A percentile compares a stretch with the other conserved stretches of the same genome.
Evolutionary conservation across 331 rosid species (phyloP).

Genomic region (Cydonia oblonga): DNA sequence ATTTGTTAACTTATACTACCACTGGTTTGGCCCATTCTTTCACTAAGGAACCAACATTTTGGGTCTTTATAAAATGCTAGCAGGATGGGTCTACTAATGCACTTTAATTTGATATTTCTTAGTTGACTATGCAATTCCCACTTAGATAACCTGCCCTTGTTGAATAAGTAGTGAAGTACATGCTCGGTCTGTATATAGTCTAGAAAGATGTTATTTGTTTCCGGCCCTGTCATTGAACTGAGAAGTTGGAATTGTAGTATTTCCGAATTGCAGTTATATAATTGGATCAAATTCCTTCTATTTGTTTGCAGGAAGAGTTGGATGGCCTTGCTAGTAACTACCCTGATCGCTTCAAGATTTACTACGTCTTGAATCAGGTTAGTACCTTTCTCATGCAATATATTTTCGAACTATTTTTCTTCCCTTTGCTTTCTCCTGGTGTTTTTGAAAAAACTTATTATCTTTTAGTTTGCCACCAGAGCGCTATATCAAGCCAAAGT

Average conservation of each 20-base stretch:
- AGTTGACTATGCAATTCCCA: not conserved
- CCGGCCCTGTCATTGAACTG: not conserved
- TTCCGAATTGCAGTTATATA: not conserved
- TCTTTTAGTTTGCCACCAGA: not conserved
- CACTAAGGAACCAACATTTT: not conserved
- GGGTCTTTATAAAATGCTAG: not conserved
- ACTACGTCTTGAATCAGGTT: slow-evolving; percentile 83
- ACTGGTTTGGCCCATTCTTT: not conserved
- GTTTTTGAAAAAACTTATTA: not conserved
- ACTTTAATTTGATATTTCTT: not conserved
- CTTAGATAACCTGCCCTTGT: not conserved
- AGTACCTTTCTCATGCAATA: slow-evolving; percentile 3
- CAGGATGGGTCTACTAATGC: not conserved
- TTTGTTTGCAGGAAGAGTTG: slow-evolving; percentile 66
- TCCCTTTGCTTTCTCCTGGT: not conserved
- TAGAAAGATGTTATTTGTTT: not conserved
- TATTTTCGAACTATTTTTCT: not conserved
- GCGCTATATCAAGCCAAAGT: not conserved
- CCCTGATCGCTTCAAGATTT: slow-evolving; percentile 58
- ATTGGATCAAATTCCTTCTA: not conserved
- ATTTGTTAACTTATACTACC: not conserved
- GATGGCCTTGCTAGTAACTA: slow-evolving; percentile 59
- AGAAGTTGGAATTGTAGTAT: not conserved
- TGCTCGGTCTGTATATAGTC: not conserved
- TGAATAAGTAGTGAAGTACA: not conserved